Base-by-base conservation (phyloP, 1,284 basidiomycete species). In the Cryptococcus sp. region DNA sequence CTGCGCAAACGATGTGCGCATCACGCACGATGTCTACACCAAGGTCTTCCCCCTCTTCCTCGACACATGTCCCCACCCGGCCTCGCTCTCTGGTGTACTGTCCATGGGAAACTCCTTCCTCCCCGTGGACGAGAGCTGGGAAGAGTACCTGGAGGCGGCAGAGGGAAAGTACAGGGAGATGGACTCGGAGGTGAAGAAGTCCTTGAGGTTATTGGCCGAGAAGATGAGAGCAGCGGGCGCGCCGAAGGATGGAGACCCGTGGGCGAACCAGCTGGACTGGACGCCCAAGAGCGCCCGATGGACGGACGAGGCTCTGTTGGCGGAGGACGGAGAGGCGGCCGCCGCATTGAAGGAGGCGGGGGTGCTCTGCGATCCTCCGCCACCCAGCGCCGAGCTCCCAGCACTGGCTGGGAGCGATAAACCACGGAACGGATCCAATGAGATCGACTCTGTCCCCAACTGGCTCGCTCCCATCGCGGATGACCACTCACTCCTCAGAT, bases 221-320 rank as follows among this genome's bases (percentile, higher is more conserved):
- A 76, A 64, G 62, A 63, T 69, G 78, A 84, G 64, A 75, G 83
- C 54, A 82, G 87, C 24, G 79, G 82, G 76, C 68, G 28, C 28
- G 9, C 77, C 76, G 48, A 91, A 88, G 85, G 84, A 84, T 62
- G 80, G 84, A 1, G 89, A 95, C 73, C 83, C 86, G 2, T 98
- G 94, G 94, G 78, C 92, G 16, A 83, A 81, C 48, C 96, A 99
- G 73, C 80, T 98, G 52, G 94, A 99, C 73, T 98, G 95, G 95
- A 86, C 88, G 1, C 91, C 91, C 0, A 98, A 98, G 76, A 80
- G 84, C 2, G 85, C 87, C n/a, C 84, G 87, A 67, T 79, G 77
- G 75, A n/a, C 64, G 1, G 28, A 33, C 9, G 9, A 33, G 28
- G 28, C 28, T 4, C 4, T 33, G 9, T 33, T 33, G 28, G 69